Percentiles rank a stretch among this genome's conserved stretches.
phyloP scores from a whole-genome alignment of 2,329 filamentous ascomycete species.

The Myriosclerotinia duriaeana region DNA sequence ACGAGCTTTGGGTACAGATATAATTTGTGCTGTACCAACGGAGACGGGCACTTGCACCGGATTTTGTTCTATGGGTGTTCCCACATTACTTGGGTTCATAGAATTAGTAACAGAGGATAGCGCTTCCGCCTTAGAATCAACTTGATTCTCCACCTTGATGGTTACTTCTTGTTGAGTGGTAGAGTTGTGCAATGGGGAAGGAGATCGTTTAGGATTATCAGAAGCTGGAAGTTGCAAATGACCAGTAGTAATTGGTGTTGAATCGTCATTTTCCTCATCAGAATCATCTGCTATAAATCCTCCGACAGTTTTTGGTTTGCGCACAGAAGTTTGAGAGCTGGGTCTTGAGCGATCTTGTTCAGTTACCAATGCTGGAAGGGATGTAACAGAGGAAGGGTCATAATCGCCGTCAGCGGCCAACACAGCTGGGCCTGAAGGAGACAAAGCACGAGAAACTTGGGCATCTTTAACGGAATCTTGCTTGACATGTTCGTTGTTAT shows the following conservation, averaged over 20 bases:
- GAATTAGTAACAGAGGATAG: constrained; percentile 32
- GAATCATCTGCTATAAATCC: constrained; percentile 43
- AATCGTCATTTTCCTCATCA: constrained; percentile 40
- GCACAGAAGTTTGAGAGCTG: constrained; percentile 39
- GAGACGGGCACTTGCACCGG: constrained; percentile 36
- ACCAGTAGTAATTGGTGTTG: constrained; percentile 32
- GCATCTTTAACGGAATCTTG: constrained; percentile 43
- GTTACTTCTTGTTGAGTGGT: constrained; percentile 35
- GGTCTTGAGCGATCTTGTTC: constrained; percentile 38
- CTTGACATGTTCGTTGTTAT: constrained; percentile 42
- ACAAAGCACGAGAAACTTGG: constrained; percentile 42
- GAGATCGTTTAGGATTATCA: constrained; percentile 36
- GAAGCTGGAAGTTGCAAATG: constrained; percentile 34
- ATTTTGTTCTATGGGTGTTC: constrained; percentile 31
- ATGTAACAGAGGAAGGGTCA: constrained; percentile 40
- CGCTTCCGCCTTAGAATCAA: constrained; percentile 34
- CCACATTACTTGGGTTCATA: constrained; percentile 34
- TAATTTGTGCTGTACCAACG: constrained; percentile 29
- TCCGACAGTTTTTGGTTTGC: constrained; percentile 40
- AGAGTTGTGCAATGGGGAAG: constrained; percentile 39
- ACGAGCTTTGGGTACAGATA: constrained; percentile 39
- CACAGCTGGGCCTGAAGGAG: constrained; percentile 39
- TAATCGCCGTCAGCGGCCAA: constrained; percentile 40
- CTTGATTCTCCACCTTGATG: constrained; percentile 35
- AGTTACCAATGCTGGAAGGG: constrained; percentile 37